Percentiles rank a stretch among this genome's conserved stretches.
phyloP scores from a whole-genome alignment of 495 filamentous ascomycete genomes.

The Annulohypoxylon bovei region DNA sequence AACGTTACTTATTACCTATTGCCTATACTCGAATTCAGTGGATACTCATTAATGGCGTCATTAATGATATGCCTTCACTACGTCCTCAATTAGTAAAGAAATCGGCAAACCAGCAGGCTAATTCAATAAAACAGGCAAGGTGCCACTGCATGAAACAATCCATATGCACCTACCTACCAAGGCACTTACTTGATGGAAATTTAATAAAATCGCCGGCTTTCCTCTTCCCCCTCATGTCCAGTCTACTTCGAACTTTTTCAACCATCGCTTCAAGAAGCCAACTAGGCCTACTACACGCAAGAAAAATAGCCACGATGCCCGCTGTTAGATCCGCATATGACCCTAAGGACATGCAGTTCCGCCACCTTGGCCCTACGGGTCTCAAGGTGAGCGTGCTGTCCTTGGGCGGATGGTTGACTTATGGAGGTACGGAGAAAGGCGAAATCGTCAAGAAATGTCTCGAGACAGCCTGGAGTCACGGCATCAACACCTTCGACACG shows the following conservation, averaged over 20 bases:
- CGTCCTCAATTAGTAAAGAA: conserved; percentile 1
- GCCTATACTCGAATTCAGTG: not conserved
- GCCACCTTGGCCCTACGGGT: conserved; percentile 72
- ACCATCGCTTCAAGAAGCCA: conserved; percentile 6
- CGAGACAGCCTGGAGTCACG: conserved; percentile 63
- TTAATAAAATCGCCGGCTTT: not conserved
- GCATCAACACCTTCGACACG: conserved; percentile 66
- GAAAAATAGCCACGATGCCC: conserved; percentile 40
- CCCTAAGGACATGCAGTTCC: conserved; percentile 72
- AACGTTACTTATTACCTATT: not conserved
- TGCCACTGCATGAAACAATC: not conserved
- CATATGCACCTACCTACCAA: not conserved
- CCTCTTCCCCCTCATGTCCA: conserved; percentile 23
- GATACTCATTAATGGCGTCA: not conserved
- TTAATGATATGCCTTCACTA: not conserved
- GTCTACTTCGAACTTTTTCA: not conserved
- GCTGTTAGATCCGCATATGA: conserved; percentile 54
- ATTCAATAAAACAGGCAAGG: conserved; percentile 2
- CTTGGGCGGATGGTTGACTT: conserved; percentile 68
- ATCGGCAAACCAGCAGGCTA: not conserved
- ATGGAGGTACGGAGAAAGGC: conserved; percentile 56
- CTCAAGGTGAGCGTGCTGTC: conserved; percentile 75
- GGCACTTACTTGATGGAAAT: not conserved
- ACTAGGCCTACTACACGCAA: conserved; percentile 6
- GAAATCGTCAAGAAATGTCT: conserved; percentile 55